Percentiles rank a stretch among this genome's conserved stretches.
phyloP scores from a whole-genome alignment of 176 grass and related monocot genomes.

The Bolboschoenus planiculmis region DNA sequence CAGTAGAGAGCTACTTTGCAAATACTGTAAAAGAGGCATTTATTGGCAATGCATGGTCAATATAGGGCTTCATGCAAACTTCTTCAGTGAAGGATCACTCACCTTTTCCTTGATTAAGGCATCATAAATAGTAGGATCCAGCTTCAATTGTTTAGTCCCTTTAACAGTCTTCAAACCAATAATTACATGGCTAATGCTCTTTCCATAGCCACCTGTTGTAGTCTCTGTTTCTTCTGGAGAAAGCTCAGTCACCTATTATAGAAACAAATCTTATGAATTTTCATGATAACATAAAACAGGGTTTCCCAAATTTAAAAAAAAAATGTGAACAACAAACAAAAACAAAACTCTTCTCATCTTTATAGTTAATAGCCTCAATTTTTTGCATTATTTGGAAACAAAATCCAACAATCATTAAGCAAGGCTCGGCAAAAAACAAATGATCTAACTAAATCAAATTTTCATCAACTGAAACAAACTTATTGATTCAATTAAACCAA shows the following conservation, averaged over 20 bases:
- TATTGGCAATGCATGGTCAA: background rate
- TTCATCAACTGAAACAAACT: background rate
- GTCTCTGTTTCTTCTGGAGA: conserved; percentile 85
- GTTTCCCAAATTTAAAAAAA: background rate
- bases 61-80: background rate
- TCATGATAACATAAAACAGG: background rate
- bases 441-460: background rate
- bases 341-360: background rate
- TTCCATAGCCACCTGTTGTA: conserved; percentile 67
- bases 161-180: conserved; percentile 95
- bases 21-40: background rate
- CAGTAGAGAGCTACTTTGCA: background rate
- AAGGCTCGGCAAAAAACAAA: background rate
- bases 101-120: conserved; percentile 99
- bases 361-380: background rate
- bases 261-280: conserved; percentile 7
- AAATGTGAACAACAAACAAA: background rate
- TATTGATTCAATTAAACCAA: background rate
- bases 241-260: conserved; percentile 83
- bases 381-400: background rate
- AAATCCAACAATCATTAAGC: background rate
- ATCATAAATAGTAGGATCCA: conserved; percentile 93
- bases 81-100: background rate
- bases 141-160: conserved; percentile 90
- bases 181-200: conserved; percentile 85